A percentile compares a stretch with the other conserved stretches of the same genome.
Conservation (phyloP, 176 grass and related monocot species). For the Coix lacrymajobi region DNA sequence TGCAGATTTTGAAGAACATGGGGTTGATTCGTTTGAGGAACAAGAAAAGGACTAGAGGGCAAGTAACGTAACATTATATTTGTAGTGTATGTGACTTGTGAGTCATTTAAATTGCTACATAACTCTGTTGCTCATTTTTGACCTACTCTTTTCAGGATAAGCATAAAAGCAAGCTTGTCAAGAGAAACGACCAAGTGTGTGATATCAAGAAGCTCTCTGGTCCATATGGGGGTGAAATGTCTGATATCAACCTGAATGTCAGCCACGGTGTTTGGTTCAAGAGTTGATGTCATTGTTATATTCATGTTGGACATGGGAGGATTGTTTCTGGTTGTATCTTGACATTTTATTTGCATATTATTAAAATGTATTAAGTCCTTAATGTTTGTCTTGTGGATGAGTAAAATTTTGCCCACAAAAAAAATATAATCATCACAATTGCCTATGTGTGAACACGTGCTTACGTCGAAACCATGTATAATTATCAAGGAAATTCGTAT, state of each 20-base stretch:
- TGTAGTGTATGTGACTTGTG: not conserved
- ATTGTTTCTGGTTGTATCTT: not conserved
- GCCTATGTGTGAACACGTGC: not conserved
- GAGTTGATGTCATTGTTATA: not conserved
- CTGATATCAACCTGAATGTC: slow-evolving; percentile 71
- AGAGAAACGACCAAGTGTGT: slow-evolving; percentile 62
- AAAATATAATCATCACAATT: not conserved
- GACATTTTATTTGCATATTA: not conserved
- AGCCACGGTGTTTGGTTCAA: slow-evolving; percentile 17
- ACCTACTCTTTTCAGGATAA: slow-evolving; percentile 50
- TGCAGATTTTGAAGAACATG: slow-evolving; percentile 91
- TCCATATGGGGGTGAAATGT: slow-evolving; percentile 75
- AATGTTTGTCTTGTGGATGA: not conserved
- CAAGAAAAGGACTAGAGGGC: slow-evolving; percentile 91
- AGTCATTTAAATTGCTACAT: not conserved
- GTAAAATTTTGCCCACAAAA: not conserved
- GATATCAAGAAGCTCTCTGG: slow-evolving; percentile 45
- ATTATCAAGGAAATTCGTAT: too few relatives aligned
- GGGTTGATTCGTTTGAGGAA: slow-evolving; percentile 83
- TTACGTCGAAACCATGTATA: not conserved
- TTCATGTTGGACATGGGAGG: not conserved
- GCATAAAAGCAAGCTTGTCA: slow-evolving; percentile 40
- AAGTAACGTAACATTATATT: not conserved
- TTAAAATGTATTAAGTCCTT: not conserved
- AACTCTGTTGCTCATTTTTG: not conserved